Conservation (phyloP, 805 yeast genomes). For the Metschnikowia henanensis region DNA sequence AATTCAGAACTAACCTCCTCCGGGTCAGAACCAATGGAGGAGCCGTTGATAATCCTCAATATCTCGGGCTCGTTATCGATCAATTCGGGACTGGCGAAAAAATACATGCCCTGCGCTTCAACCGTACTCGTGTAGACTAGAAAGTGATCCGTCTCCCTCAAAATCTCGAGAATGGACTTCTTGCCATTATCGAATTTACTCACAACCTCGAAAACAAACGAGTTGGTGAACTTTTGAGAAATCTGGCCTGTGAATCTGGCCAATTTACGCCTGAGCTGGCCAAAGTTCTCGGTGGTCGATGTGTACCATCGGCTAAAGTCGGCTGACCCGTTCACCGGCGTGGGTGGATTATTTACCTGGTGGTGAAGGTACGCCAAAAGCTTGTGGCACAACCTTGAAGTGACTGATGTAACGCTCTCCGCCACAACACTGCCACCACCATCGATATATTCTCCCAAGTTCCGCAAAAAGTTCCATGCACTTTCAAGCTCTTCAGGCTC, state of each 20-base stretch:
- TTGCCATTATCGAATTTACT: conserved; percentile 42
- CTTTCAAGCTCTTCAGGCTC: conserved; percentile 88
- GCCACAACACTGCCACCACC: conserved; percentile 83
- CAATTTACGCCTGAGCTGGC: conserved; percentile 76
- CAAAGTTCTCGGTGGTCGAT: conserved; percentile 67
- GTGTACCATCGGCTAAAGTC: conserved; percentile 62
- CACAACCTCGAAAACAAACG: conserved; percentile 58
- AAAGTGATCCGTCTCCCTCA: conserved; percentile 70
- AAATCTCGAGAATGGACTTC: conserved; percentile 52
- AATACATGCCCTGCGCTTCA: conserved; percentile 74
- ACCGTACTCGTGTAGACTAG: conserved; percentile 71
- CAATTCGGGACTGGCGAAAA: conserved; percentile 70
- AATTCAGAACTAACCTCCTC: conserved; percentile 26
- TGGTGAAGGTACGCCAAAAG: conserved; percentile 68
- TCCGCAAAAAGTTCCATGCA: conserved; percentile 76
- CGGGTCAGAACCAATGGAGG: conserved; percentile 39
- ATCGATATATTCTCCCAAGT: conserved; percentile 74
- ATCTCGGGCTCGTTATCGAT: conserved; percentile 40
- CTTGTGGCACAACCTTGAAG: conserved; percentile 66
- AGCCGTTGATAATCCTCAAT: conserved; percentile 38
- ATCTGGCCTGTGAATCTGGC: conserved; percentile 72
- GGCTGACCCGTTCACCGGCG: conserved; percentile 29
- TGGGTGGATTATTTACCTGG: conserved; percentile 63
- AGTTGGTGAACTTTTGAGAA: conserved; percentile 70
- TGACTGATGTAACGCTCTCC: conserved; percentile 65